Conservation (phyloP, 768 basidiomycete genomes). For the Baorangia bicolor region DNA sequence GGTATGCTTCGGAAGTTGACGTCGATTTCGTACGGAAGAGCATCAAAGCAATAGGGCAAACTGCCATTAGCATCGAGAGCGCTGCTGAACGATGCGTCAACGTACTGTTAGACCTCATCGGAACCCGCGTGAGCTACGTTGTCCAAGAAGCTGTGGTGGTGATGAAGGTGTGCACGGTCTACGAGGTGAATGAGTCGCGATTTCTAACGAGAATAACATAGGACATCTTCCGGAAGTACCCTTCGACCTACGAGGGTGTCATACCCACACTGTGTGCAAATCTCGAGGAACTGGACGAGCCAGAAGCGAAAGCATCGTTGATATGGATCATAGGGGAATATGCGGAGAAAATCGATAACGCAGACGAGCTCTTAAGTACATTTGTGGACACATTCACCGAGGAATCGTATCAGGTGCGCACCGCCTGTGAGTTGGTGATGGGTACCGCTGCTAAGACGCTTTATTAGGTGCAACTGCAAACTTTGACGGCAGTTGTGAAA, state of each 20-base stretch:
- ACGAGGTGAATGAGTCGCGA: no score
- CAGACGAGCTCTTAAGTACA: constrained; percentile 84
- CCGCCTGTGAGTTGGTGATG: neutral
- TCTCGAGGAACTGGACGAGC: constrained; percentile 95
- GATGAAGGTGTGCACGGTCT: constrained; percentile 73
- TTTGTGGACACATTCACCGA: constrained; percentile 94
- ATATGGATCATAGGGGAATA: constrained; percentile 99
- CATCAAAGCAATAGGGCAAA: constrained; percentile 93
- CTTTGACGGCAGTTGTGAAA: constrained; percentile 94
- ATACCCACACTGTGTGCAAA: constrained; percentile 94
- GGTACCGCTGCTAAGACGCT: neutral
- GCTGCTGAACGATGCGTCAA: constrained; percentile 95
- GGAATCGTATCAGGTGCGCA: constrained; percentile 79
- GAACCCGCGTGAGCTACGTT: constrained; percentile 92
- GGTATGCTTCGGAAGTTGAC: constrained; percentile 96
- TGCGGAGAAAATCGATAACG: constrained; percentile 96
- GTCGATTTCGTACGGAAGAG: constrained; percentile 97
- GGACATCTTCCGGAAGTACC: constrained; percentile 99
- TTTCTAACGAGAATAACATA: constrained; percentile 30
- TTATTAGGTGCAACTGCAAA: constrained; percentile 67
- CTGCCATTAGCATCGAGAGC: constrained; percentile 91
- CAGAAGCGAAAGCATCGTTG: constrained; percentile 94
- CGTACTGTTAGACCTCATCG: constrained; percentile 89
- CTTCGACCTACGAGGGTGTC: constrained; percentile 93
- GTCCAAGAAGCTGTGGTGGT: constrained; percentile 98